These are phyloP conservation scores for Saccharomycopsis hybrid DNA, from an alignment of 1,139 yeast genomes.

Conservation along the genomic window DNA sequence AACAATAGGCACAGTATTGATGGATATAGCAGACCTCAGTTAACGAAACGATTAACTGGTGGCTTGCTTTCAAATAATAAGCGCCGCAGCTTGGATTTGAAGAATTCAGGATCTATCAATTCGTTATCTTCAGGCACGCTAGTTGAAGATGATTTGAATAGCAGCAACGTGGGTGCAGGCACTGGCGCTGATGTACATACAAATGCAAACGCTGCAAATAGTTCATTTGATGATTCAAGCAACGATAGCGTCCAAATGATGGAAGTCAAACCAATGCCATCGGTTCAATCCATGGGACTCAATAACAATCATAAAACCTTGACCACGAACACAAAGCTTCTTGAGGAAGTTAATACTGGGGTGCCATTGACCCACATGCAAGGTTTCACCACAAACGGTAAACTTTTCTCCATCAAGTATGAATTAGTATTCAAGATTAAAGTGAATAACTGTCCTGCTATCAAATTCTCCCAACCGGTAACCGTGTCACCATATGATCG, in stretches of 20 bases:
- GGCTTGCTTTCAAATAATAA: conserved; percentile 7
- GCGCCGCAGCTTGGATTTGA: conserved; percentile 9
- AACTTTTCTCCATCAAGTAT: conserved; percentile 46
- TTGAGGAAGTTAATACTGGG: conserved; percentile 21
- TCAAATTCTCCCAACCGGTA: conserved; percentile 45
- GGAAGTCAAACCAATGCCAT: conserved; percentile 6
- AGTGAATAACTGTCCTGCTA: conserved; percentile 35
- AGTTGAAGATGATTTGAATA: neutral
- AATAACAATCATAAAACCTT: conserved; percentile 15
- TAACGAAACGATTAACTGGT: conserved; percentile 10
- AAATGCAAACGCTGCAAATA: neutral
- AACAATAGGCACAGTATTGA: conserved; percentile 7
- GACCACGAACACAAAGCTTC: conserved; percentile 20
- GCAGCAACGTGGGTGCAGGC: too few relatives aligned
- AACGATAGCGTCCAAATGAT: neutral
- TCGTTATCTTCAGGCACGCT: neutral
- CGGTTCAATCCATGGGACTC: conserved; percentile 3
- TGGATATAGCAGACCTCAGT: conserved; percentile 7
- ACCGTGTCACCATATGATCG: conserved; percentile 50
- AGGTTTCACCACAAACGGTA: conserved; percentile 39
- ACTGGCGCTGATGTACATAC: too few relatives aligned
- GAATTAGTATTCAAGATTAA: conserved; percentile 45
- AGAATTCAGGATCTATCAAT: neutral
- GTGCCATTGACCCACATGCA: conserved; percentile 21
- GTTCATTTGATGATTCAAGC: conserved; percentile 2